Base-by-base conservation (phyloP, 192 early-diverging fungal species). In the Dispira simplex region DNA sequence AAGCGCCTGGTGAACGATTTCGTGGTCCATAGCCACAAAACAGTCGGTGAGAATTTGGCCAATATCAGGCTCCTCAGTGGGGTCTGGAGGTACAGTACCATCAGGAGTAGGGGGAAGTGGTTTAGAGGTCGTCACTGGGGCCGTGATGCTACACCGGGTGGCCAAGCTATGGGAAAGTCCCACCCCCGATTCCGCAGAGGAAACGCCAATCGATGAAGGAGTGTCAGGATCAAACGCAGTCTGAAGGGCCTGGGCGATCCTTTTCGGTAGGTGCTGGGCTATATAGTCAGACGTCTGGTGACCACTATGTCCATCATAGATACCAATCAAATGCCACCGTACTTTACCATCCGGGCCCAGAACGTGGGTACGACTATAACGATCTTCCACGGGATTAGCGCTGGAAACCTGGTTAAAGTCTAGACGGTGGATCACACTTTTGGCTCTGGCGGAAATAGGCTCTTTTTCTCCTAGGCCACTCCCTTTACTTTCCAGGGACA, bases 351-450 rank as follows among this genome's bases (percentile, higher is more conserved):
- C 25, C 13, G 16, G 20, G 54, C 13, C 54, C 13, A 12, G 9
- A 13, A 56, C 54, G 23, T 56, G 54, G 20, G 54, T 56, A 18
- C 54, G 54, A 28, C 54, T 56, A 28, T 56, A 56, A 1, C 54
- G 54, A 26, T 56, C 54, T 25, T 56, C 54, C 21, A 56, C 54
- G 54, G 54, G 54, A 21, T 56, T 56, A 3, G 54, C 54, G 9
- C 54, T 56, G 12, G 54, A 21, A 2, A 56, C 54, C 21, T 56
- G 54, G 54, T 56, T 56, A 56, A 56, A 56, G 54, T 56, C 54
- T 12, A 56, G 54, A 13, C 54, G 54, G 3, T 21, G 54, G 28
- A 56, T 56, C 18, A 56, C 54, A 12, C 54, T 25, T 21, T 21
- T 21, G 49, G 4, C n/a, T 51, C n/a, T 51, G 23, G 16, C n/a